Evolutionary conservation across 805 yeast genomes (phyloP).

Genomic region (Millerozyma miso): DNA sequence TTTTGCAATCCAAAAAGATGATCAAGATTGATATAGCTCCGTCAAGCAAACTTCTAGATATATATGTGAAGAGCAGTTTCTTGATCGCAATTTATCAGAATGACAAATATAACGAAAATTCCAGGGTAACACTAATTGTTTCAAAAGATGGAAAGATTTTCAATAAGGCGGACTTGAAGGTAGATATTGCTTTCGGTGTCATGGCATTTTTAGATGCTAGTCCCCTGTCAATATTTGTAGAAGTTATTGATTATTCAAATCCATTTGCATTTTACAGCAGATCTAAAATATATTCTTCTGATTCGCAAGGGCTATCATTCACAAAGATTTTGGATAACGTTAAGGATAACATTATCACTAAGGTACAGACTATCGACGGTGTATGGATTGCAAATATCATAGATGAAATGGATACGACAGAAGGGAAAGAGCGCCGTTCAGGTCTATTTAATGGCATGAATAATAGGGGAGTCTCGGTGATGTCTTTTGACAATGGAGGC

Average conservation of each 20-base stretch:
- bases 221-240: conserved; percentile 30
- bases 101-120: conserved; percentile 39
- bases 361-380: conserved; percentile 55
- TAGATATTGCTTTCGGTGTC: conserved; percentile 33
- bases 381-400: conserved; percentile 49
- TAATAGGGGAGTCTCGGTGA: conserved; percentile 21
- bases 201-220: conserved; percentile 35
- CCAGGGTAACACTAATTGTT: conserved; percentile 37
- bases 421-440: conserved; percentile 18
- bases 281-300: conserved; percentile 46
- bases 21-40: conserved; percentile 22
- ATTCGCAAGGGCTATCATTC: conserved; percentile 56
- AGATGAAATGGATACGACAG: conserved; percentile 12
- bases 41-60: conserved; percentile 27
- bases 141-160: conserved; percentile 46
- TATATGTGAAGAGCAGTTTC: conserved; percentile 39
- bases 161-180: conserved; percentile 35
- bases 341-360: conserved; percentile 39
- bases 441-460: conserved; percentile 22
- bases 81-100: conserved; percentile 35
- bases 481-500: conserved; percentile 51
- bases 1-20: conserved; percentile 31
- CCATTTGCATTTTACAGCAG: conserved; percentile 7
- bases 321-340: conserved; percentile 39
- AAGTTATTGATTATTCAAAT: conserved; percentile 19